Evolutionary conservation across 768 basidiomycete genomes (phyloP).

Genomic region (Boletus vermiculosoides): DNA sequence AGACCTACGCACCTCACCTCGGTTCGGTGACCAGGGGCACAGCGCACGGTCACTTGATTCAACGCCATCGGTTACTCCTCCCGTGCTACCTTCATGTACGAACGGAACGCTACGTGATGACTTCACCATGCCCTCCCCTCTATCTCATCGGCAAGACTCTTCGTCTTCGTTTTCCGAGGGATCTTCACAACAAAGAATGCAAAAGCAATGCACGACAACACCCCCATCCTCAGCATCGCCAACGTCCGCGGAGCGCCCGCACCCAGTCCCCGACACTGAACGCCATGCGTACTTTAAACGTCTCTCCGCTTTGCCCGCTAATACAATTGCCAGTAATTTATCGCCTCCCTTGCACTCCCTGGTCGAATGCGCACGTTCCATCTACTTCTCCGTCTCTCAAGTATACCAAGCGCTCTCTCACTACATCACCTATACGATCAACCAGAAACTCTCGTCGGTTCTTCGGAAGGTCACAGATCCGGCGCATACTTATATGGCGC

Average conservation of each 20-base stretch:
- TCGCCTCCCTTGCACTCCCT: conserved; percentile 67
- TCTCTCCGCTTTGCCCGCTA: conserved; percentile 72
- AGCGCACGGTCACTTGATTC: conserved; percentile 29
- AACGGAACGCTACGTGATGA: conserved; percentile 26
- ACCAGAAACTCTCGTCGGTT: conserved; percentile 78
- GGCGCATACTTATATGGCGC: conserved; percentile 75
- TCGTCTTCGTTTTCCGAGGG: conserved; percentile 39
- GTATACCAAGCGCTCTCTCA: conserved; percentile 87
- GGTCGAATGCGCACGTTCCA: conserved; percentile 86
- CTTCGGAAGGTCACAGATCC: conserved; percentile 85
- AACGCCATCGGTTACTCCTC: conserved; percentile 11
- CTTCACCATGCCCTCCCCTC: conserved; percentile 38
- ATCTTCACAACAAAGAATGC: conserved; percentile 20
- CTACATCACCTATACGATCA: conserved; percentile 78
- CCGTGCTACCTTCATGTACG: conserved; percentile 8
- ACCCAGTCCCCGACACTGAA: conserved; percentile 62
- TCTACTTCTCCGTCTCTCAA: conserved; percentile 90
- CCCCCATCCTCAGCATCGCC: conserved; percentile 40
- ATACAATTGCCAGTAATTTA: conserved; percentile 60
- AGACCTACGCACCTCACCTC: conserved; percentile 60
- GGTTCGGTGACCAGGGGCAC: conserved; percentile 34
- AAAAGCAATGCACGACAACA: conserved; percentile 30
- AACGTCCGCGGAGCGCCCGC: conserved; percentile 33
- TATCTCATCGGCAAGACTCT: conserved; percentile 47
- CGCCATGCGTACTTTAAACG: conserved; percentile 93